Conservation (phyloP, 495 filamentous ascomycete species). For the Aspergillus avenaceus region DNA sequence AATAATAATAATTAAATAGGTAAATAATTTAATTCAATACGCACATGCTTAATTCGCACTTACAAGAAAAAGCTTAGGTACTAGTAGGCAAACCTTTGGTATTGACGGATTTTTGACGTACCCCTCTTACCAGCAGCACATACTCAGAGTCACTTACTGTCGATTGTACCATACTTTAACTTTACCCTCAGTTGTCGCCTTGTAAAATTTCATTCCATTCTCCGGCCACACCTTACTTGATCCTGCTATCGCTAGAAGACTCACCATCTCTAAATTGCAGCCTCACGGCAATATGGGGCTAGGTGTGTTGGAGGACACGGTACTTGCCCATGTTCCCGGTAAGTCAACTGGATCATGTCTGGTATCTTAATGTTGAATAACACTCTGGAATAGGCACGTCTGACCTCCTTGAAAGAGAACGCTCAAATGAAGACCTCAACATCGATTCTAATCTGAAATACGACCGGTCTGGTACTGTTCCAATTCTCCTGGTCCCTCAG, state of each 20-base stretch:
- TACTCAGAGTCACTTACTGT: too few species aligned
- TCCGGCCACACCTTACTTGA: too few species aligned
- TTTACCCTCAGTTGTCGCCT: too few species aligned
- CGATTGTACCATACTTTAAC: too few species aligned
- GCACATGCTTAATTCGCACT: too few species aligned
- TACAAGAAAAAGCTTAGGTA: neutral
- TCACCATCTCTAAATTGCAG: too few species aligned
- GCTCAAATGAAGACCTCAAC: slow-evolving; percentile 32
- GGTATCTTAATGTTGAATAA: too few species aligned
- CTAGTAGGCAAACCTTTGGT: neutral
- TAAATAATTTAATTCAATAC: too few species aligned
- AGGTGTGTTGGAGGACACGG: slow-evolving; percentile 67
- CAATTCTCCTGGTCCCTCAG: slow-evolving; percentile 74
- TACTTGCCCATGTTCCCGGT: slow-evolving; percentile 71
- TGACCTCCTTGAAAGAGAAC: slow-evolving; percentile 56
- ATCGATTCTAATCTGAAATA: slow-evolving; percentile 57
- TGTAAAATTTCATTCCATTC: neutral
- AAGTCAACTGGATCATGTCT: slow-evolving; percentile 8
- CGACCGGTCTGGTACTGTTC: slow-evolving; percentile 60
- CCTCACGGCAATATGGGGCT: slow-evolving; percentile 61
- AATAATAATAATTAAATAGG: too few species aligned
- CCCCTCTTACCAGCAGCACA: too few species aligned
- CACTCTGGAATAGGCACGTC: too few species aligned
- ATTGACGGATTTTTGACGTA: neutral
- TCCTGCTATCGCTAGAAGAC: too few species aligned